These are phyloP conservation scores for Rhizophora apiculata DNA, from an alignment of 345 rosid species.

Conservation along the genomic window DNA sequence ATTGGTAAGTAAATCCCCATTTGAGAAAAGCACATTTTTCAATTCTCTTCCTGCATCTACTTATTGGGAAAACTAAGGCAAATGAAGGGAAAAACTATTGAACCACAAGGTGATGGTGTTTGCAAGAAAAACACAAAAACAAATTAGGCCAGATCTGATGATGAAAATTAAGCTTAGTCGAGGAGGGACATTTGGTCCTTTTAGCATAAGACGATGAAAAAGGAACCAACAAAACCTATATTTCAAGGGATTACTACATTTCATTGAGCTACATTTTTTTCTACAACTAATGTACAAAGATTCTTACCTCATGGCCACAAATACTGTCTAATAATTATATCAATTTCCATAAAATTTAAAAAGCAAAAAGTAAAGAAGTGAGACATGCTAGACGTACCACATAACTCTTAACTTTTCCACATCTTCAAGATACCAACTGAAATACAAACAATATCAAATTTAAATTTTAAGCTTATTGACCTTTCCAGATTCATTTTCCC, in stretches of 20 bases:
- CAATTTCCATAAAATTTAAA: neutral
- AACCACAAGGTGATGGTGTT: neutral
- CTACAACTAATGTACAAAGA: neutral
- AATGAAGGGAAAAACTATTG: neutral
- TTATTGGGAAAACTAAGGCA: neutral
- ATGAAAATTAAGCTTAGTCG: neutral
- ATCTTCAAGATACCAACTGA: neutral
- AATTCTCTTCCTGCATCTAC: neutral
- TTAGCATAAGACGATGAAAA: too few species aligned
- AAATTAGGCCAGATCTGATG: neutral
- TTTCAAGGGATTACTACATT: neutral
- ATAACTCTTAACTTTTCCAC: too few species aligned
- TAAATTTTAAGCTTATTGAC: slow-evolving; percentile 27
- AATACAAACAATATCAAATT: neutral
- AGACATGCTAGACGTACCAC: too few species aligned
- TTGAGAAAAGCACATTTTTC: neutral
- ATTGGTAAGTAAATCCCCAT: too few species aligned
- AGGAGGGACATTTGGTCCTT: too few species aligned
- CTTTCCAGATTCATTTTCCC: slow-evolving; percentile 56
- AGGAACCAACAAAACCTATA: too few species aligned
- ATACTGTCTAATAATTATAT: neutral
- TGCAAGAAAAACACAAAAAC: neutral
- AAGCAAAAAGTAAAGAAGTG: too few species aligned
- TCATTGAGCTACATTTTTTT: neutral
- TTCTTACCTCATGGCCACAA: neutral